A percentile compares a stretch with the other conserved stretches of the same genome.
Evolutionary conservation across 225 moss, liverwort and hornwort species (phyloP).

Genomic region (Ulota crispa): DNA sequence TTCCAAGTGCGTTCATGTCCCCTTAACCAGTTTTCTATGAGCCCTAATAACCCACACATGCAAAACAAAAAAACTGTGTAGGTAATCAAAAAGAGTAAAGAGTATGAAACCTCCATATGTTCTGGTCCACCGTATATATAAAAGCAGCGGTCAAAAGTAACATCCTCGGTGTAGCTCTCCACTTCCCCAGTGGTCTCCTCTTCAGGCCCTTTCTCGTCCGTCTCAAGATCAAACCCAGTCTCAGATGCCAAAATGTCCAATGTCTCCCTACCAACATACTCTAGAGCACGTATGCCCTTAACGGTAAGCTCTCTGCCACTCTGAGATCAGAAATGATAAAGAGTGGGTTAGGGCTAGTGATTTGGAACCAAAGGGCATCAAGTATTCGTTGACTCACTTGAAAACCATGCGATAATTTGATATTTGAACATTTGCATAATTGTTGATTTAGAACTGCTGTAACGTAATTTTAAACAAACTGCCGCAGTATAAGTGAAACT

Average conservation of each 20-base stretch:
- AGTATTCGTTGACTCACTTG: background rate
- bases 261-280: slow-evolving; percentile 91
- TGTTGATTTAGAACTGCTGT: background rate
- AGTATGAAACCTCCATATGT: slow-evolving; percentile 73
- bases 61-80: background rate
- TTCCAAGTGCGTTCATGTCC: background rate
- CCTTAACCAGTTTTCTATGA: background rate
- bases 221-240: slow-evolving; percentile 92
- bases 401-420: slow-evolving; percentile 2
- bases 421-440: slow-evolving; percentile 4
- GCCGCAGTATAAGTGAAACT: background rate
- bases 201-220: slow-evolving; percentile 59
- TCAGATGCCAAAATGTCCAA: slow-evolving; percentile 94
- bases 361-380: background rate
- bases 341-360: slow-evolving; percentile 4
- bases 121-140: slow-evolving; percentile 98
- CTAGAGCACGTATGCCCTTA: slow-evolving; percentile 85
- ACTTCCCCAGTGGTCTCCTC: slow-evolving; percentile 46
- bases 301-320: slow-evolving; percentile 88
- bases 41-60: background rate
- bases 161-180: slow-evolving; percentile 81
- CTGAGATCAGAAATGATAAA: slow-evolving; percentile 42
- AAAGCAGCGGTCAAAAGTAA: slow-evolving; percentile 93
- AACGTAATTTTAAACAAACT: background rate
- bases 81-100: background rate